Percentiles rank a stretch among this genome's conserved stretches.
These are phyloP conservation scores for Pseudomonodictys pantanalensis DNA, from an alignment of 495 filamentous ascomycete genomes.

Conservation along the genomic window DNA sequence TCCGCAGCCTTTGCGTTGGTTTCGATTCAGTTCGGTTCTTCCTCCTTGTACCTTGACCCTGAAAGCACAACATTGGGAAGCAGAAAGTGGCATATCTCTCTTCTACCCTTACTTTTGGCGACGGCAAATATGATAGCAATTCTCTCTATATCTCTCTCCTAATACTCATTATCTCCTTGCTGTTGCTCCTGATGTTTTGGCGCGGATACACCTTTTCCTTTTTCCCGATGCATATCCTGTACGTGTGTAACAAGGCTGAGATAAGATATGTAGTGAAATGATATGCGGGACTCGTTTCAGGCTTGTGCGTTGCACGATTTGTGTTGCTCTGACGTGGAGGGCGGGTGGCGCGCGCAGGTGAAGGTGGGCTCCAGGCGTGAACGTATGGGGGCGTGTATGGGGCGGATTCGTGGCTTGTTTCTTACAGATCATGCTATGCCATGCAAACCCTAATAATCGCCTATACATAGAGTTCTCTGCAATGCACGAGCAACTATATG, in stretches of 20 bases:
- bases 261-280: conserved; percentile 33
- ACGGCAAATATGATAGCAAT: no score
- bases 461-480: no score
- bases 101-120: background rate
- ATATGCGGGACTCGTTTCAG: conserved; percentile 8
- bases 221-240: background rate
- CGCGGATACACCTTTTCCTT: conserved; percentile 6
- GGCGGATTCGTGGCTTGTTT: background rate
- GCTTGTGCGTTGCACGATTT: background rate
- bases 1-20: no score
- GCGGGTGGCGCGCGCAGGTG: background rate
- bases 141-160: background rate
- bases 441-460: no score
- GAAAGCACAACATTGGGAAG: no score
- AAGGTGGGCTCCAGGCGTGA: background rate
- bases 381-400: background rate
- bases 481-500: no score
- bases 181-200: background rate
- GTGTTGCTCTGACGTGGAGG: background rate
- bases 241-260: conserved; percentile 16
- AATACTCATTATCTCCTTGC: background rate
- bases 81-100: no score
- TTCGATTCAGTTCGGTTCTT: no score
- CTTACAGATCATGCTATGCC: no score
- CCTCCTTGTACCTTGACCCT: no score